Conservation (phyloP, 305 asterid species). For the Withania somnifera region DNA sequence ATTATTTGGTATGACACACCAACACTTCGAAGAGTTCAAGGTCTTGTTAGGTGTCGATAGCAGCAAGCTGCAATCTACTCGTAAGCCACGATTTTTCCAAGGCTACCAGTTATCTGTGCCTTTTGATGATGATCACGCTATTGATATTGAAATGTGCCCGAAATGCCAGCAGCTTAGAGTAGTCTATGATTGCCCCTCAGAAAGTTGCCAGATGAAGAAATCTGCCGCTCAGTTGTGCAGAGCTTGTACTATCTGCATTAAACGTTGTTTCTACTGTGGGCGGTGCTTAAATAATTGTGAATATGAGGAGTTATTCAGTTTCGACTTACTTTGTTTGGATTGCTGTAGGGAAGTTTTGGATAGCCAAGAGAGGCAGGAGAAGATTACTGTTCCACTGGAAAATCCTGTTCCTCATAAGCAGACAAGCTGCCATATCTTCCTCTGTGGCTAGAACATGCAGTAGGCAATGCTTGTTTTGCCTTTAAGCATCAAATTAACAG, state of each 20-base stretch:
- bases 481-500: not conserved
- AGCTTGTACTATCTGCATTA: constrained; percentile 53
- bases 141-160: constrained; percentile 68
- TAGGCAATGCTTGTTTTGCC: not conserved
- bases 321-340: constrained; percentile 38
- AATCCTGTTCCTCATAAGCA: constrained; percentile 20
- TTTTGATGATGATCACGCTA: constrained; percentile 46
- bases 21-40: constrained; percentile 35
- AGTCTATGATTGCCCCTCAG: constrained; percentile 70
- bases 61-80: constrained; percentile 11
- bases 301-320: constrained; percentile 49
- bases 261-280: constrained; percentile 63
- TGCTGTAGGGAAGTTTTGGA: constrained; percentile 26
- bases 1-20: constrained; percentile 19
- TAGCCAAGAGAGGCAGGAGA: constrained; percentile 18
- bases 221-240: constrained; percentile 34
- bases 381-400: constrained; percentile 11
- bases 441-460: constrained; percentile 23
- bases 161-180: constrained; percentile 40
- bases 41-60: constrained; percentile 27
- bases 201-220: constrained; percentile 35
- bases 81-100: constrained; percentile 26
- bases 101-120: constrained; percentile 37
- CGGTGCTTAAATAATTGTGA: constrained; percentile 43
- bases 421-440: constrained; percentile 27